These are phyloP conservation scores for Emmonsiellopsis sp. DNA, from an alignment of 2,329 filamentous ascomycete genomes.

Conservation along the genomic window DNA sequence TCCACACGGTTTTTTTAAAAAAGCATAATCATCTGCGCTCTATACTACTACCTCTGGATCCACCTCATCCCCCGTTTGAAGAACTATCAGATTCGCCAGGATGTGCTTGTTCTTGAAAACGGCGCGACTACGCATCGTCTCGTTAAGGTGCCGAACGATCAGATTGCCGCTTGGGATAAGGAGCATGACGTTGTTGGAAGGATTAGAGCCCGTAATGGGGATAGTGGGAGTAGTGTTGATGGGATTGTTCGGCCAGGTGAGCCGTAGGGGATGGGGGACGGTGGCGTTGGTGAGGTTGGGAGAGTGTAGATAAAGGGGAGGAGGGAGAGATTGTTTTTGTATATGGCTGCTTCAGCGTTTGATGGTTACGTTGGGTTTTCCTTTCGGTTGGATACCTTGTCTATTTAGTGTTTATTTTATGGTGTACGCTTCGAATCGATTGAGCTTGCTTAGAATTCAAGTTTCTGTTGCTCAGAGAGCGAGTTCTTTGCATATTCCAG, in stretches of 20 bases:
- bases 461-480: too few relatives aligned
- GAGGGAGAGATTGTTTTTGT: too few relatives aligned
- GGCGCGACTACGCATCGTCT: slow-evolving; percentile 42
- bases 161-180: slow-evolving; percentile 50
- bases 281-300: not conserved
- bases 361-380: too few relatives aligned
- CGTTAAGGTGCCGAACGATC: slow-evolving; percentile 44
- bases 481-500: too few relatives aligned
- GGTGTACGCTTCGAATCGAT: too few relatives aligned
- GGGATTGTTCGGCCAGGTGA: not conserved
- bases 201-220: not conserved
- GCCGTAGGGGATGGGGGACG: not conserved
- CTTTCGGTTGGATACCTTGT: too few relatives aligned
- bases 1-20: not conserved
- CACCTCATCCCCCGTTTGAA: slow-evolving; percentile 20
- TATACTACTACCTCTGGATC: slow-evolving; percentile 3
- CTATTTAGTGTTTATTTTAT: too few relatives aligned
- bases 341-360: too few relatives aligned
- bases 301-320: too few relatives aligned
- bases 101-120: slow-evolving; percentile 44
- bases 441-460: too few relatives aligned
- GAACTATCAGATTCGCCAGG: slow-evolving; percentile 49
- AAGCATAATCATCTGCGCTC: not conserved
- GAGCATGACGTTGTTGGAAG: slow-evolving; percentile 44
- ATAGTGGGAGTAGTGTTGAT: not conserved